Base-by-base conservation (phyloP, 805 yeast species). In the Yarrowia phangngaensis region DNA sequence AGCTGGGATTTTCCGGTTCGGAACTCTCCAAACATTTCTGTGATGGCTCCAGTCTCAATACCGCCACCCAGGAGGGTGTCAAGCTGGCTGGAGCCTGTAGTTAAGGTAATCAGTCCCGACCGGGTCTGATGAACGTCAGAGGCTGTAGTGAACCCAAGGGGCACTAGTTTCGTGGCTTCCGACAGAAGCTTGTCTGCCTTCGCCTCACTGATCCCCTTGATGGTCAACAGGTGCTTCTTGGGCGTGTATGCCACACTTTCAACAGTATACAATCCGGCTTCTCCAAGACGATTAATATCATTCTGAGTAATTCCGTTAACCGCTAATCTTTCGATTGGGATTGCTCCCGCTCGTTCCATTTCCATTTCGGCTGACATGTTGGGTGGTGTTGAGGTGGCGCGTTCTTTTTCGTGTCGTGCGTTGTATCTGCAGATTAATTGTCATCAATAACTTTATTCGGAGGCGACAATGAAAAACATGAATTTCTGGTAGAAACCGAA, bases 121-220 rank as follows among this genome's bases (percentile, higher is more conserved):
- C 97, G 74, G 59, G 96, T 76, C 58, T 81, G 78, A 64, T 88
- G 96, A 63, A 86, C 87, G 63, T 88, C 97, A 1, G 95, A 82
- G 2, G 97, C 98, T 0, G 97, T 90, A 16, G 96, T 90, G 70
- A 92, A 92, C 0, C 98, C 98, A 81, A 92, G 77, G 6, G 95
- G 96, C 3, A 90, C 97, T 38, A 80, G 68, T 58, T 84, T 80
- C 29, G 90, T 75, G 0, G 97, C 96, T 58, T 86, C 96, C 32
- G 73, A 73, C 43, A 89, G 70, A 45, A 92, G 69, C 56, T 80
- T 79, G 58, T 87, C 97, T 1, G 97, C 97, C 63, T 92, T 92
- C 47, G 90, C 90, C 61, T 92, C 98, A 8, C 95, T 84, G 26
- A 92, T 88, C 34, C 98, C 98, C 63, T 86, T 88, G 29, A 92